Evolutionary conservation across 2,329 filamentous ascomycete genomes (phyloP), one percentile per base, ranked within the genome.

Genomic region (Malbranchea zuffiana): DNA sequence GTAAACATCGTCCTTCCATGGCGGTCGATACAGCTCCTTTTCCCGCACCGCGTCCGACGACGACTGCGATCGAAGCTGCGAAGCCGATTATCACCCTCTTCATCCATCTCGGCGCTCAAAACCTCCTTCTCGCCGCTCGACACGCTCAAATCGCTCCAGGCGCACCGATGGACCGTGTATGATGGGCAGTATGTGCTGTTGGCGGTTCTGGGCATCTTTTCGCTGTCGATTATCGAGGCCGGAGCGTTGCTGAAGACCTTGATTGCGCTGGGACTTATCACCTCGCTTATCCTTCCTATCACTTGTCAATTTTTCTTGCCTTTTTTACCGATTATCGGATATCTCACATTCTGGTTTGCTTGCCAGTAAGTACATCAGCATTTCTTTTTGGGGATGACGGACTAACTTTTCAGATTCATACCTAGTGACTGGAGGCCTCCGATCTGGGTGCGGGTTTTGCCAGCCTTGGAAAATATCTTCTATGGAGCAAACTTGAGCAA

Each of bases 401-500:
- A 21, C 27, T 27, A 24, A 32, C 17, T 21, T 10, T 41, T 7
- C 53, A 93, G 86, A 54, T 95, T 93, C 64, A 87, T 95, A 50
- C 82, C 85, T 24, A 74, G 78, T 48, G 82, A 88, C 54, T 90
- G 86, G 66, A 78, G 88, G 48, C 87, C 87, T 42, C 81, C 85
- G 44, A 95, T 95, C 52, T 94, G 86, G 83, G 88, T 95, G 47
- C 85, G 87, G 53, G 85, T 96, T 18, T 73, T 96, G 23, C 88
- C 88, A 3, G 85, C 88, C 12, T 74, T 96, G 46, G 88, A 96
- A 64, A 95, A 96, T 60, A 90, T 96, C 44, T 72, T 96, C 21
- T 96, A 95, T 56, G 88, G 88, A 50, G 86, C 87, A 45, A 95
- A 95, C 62, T 71, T 95, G 40, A 93, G 85, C 65, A 95, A 94